A percentile compares a stretch with the other conserved stretches of the same genome.
Evolutionary conservation across 148 eudicot species (phyloP).

Genomic region (Cornus controversa): DNA sequence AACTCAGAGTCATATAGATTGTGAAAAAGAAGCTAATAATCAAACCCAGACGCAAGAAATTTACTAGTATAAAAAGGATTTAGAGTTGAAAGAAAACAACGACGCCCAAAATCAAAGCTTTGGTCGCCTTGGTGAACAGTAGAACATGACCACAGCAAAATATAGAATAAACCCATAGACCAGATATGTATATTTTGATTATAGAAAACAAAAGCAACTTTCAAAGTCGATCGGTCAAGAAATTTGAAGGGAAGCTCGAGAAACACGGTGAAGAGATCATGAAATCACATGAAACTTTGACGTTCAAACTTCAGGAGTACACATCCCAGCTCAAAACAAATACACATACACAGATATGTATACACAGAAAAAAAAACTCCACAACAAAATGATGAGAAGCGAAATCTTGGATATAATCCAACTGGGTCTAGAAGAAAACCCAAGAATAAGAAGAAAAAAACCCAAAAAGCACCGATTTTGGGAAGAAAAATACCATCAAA

Average conservation of each 20-base stretch:
- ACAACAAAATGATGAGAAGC: too few species aligned
- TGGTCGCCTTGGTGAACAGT: constrained; percentile 31
- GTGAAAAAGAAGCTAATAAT: constrained; percentile 12
- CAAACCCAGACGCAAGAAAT: background rate
- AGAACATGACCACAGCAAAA: constrained; percentile 15
- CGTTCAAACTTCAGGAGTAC: constrained; percentile 10
- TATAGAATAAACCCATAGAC: constrained; percentile 25
- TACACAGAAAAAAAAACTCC: background rate
- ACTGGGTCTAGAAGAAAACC: background rate
- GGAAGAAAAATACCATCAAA: background rate
- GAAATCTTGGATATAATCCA: background rate
- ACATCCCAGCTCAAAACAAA: background rate
- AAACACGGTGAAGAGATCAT: constrained; percentile 24
- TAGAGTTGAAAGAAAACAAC: constrained; percentile 13
- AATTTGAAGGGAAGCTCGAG: constrained; percentile 8
- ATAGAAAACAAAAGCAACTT: constrained; percentile 5
- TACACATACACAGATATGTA: background rate
- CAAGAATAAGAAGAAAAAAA: background rate
- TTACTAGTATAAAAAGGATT: background rate
- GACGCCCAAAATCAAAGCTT: constrained; percentile 29
- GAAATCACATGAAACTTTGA: constrained; percentile 25
- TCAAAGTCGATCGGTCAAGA: constrained; percentile 9
- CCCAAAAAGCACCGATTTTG: background rate
- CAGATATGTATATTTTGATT: constrained; percentile 24
- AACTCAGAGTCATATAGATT: background rate